Percentiles rank a stretch among this genome's conserved stretches.
phyloP scores from a whole-genome alignment of 2,329 filamentous ascomycete species.

The Neoarthrinium moseri region DNA sequence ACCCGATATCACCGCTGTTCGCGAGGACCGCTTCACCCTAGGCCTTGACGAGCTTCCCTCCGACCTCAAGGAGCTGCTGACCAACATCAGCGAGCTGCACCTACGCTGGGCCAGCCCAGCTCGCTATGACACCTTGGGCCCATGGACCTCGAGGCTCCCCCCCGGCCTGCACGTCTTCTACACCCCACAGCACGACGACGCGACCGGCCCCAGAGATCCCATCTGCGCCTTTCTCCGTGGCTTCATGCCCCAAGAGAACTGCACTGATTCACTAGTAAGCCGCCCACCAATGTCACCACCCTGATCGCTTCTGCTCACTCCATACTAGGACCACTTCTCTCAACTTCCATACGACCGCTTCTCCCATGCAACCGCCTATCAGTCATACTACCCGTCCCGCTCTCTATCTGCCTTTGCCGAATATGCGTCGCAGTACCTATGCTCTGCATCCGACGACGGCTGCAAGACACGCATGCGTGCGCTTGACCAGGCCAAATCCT shows the following conservation, averaged over 20 bases:
- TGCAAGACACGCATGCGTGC: slow-evolving; percentile 21
- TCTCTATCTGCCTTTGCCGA: slow-evolving; percentile 52
- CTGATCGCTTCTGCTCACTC: slow-evolving; percentile 54
- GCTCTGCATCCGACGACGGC: slow-evolving; percentile 18
- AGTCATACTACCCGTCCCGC: slow-evolving; percentile 69
- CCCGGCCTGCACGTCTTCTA: slow-evolving; percentile 82
- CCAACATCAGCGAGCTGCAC: slow-evolving; percentile 69
- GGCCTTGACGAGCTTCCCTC: slow-evolving; percentile 70
- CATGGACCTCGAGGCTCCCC: slow-evolving; percentile 72
- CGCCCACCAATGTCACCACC: slow-evolving; percentile 1
- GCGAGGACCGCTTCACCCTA: slow-evolving; percentile 78
- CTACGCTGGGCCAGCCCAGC: slow-evolving; percentile 71
- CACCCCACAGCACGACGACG: slow-evolving; percentile 50
- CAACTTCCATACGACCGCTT: slow-evolving; percentile 54
- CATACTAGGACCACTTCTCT: slow-evolving; percentile 64
- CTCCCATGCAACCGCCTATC: slow-evolving; percentile 60
- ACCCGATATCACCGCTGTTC: slow-evolving; percentile 60
- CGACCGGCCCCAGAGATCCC: slow-evolving; percentile 21
- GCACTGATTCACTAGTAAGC: slow-evolving; percentile 31
- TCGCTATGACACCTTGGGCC: slow-evolving; percentile 59
- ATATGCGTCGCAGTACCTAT: slow-evolving; percentile 45
- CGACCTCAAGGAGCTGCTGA: slow-evolving; percentile 62
- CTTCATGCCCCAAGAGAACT: slow-evolving; percentile 34
- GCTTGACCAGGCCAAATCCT: slow-evolving; percentile 44
- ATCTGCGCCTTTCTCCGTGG: slow-evolving; percentile 27